Evolutionary conservation across 2,329 filamentous ascomycete genomes (phyloP).

Genomic region (Zymoseptoria crescenta): DNA sequence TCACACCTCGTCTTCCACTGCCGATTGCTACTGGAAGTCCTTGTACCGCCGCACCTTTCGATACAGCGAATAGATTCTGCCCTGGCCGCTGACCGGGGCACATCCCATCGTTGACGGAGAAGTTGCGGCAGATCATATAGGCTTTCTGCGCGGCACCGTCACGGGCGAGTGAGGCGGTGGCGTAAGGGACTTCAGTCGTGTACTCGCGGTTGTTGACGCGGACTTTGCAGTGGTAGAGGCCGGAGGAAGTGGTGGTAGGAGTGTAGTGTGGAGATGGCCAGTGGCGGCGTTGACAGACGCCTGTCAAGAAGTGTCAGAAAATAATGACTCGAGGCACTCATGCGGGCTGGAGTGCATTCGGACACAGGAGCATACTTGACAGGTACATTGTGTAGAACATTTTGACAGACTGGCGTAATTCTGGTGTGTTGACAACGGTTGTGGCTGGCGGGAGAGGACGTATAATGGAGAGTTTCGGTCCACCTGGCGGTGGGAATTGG

Average conservation of each 20-base stretch:
- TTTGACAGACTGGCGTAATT: constrained; percentile 13
- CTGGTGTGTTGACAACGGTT: background rate
- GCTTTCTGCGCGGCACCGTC: constrained; percentile 93
- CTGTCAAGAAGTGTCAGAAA: constrained; percentile 39
- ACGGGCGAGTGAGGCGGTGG: constrained; percentile 72
- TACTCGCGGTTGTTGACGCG: constrained; percentile 96
- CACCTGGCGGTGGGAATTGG: constrained; percentile 17
- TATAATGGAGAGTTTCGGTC: background rate
- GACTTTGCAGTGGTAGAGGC: constrained; percentile 74
- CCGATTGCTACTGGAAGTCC: constrained; percentile 58
- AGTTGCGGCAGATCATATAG: constrained; percentile 96
- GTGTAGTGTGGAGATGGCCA: constrained; percentile 90
- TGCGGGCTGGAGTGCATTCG: background rate
- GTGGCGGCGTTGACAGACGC: constrained; percentile 86
- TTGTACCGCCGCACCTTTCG: constrained; percentile 41
- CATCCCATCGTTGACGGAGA: constrained; percentile 95
- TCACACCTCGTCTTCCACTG: constrained; percentile 46
- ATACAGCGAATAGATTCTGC: constrained; percentile 31
- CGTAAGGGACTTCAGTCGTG: constrained; percentile 79
- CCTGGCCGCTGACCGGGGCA: constrained; percentile 50
- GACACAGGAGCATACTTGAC: constrained; percentile 40
- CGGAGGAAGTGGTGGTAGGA: constrained; percentile 63
- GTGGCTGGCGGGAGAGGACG: constrained; percentile 1
- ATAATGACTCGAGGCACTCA: background rate
- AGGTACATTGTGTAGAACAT: constrained; percentile 47